Conservation (phyloP, 2,329 filamentous ascomycete genomes). For the Aphanoascus verrucosus region DNA sequence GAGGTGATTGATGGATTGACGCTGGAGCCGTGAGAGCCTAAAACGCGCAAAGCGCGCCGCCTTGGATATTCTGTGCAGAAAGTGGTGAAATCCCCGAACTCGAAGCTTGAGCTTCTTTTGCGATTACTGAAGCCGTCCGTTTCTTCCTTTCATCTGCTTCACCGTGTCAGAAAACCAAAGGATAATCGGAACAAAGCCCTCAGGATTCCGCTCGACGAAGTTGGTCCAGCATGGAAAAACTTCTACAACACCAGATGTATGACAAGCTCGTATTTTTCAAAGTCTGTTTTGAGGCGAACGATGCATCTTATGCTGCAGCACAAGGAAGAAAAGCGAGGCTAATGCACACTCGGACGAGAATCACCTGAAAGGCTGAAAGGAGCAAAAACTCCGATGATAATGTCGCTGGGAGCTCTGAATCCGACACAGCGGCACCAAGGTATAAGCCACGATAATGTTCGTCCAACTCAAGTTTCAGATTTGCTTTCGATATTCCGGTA, state of each 20-base stretch:
- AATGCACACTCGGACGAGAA: constrained; percentile 1
- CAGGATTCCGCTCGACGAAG: neutral
- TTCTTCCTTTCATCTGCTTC: neutral
- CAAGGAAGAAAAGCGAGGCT: neutral
- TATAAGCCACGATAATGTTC: neutral
- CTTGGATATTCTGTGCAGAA: neutral
- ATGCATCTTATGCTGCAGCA: neutral
- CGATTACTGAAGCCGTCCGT: neutral
- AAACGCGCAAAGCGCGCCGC: neutral
- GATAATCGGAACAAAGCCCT: neutral
- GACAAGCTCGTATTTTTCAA: constrained; percentile 8
- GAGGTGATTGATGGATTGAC: too few relatives aligned
- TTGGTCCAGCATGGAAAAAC: neutral
- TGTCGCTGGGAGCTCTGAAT: neutral
- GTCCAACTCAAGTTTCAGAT: neutral
- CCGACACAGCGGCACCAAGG: neutral
- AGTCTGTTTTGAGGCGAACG: neutral
- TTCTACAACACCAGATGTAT: constrained; percentile 1
- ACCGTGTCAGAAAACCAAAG: neutral
- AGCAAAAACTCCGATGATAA: neutral
- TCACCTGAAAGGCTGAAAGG: neutral
- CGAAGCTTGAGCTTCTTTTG: neutral
- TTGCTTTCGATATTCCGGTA: neutral
- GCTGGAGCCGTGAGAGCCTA: neutral
- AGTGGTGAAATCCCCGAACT: neutral